A percentile compares a stretch with the other conserved stretches of the same genome.
Conservation (phyloP, 2,329 filamentous ascomycete genomes). For the Neocatenulostroma microsporum region DNA sequence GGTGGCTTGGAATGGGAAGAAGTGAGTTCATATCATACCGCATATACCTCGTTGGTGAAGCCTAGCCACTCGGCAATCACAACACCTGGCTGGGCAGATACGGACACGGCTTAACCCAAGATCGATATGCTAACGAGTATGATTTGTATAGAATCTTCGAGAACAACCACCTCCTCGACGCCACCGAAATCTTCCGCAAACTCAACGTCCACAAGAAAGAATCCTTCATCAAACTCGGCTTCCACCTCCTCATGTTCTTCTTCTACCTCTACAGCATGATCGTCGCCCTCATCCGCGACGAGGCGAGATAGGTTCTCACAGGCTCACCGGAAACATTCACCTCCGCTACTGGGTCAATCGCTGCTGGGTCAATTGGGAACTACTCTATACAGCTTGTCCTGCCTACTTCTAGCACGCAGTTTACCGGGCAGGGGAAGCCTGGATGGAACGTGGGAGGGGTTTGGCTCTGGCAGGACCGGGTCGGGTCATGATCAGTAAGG, state of each 20-base stretch:
- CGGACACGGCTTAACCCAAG: too few species aligned
- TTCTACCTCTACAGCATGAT: constrained; percentile 70
- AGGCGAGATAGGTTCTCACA: constrained; percentile 36
- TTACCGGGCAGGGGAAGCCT: too few species aligned
- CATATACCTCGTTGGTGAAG: too few species aligned
- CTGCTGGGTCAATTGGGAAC: too few species aligned
- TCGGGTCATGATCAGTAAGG: too few species aligned
- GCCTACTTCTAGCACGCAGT: too few species aligned
- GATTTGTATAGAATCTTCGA: constrained; percentile 70
- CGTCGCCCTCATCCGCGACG: constrained; percentile 91
- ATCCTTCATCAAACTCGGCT: constrained; percentile 97
- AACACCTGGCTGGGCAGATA: too few species aligned
- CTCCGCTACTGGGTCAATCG: too few species aligned
- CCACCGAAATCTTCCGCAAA: constrained; percentile 98
- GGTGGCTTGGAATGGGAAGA: constrained; percentile 90
- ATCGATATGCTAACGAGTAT: constrained; percentile 1
- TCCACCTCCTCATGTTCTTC: constrained; percentile 99
- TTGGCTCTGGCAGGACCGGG: too few species aligned
- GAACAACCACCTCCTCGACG: constrained; percentile 93
- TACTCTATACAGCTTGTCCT: too few species aligned
- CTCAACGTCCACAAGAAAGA: constrained; percentile 99
- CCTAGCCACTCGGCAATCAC: too few species aligned
- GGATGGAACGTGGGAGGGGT: too few species aligned
- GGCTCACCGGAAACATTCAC: not conserved
- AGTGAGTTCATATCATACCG: constrained; percentile 54